phyloP scores from a whole-genome alignment of 2,329 filamentous ascomycete genomes.

The Phialophora expanda region DNA sequence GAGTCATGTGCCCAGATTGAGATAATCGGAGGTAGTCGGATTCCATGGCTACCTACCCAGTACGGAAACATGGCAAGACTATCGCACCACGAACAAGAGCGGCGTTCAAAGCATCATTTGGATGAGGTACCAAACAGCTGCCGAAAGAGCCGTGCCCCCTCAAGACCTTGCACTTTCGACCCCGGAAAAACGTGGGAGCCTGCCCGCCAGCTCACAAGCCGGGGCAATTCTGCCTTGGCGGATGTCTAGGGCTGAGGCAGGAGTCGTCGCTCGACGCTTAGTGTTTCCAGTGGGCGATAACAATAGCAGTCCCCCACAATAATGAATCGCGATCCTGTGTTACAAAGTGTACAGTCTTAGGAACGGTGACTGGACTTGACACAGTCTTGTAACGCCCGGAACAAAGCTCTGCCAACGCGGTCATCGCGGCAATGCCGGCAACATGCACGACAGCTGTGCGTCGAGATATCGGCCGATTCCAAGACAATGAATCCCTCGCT shows the following conservation, averaged over 20 bases:
- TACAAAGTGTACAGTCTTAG: not conserved
- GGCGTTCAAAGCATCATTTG: not conserved
- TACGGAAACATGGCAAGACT: not conserved
- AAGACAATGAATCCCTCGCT: not conserved
- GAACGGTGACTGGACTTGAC: constrained; percentile 6
- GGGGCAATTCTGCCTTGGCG: constrained; percentile 7
- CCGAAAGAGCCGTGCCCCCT: not conserved
- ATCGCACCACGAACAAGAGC: not conserved
- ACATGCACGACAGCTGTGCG: not conserved
- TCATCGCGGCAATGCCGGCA: not conserved
- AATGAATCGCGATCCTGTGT: not conserved
- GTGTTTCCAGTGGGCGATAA: not conserved
- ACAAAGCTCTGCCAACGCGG: not conserved
- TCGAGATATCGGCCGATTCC: not conserved
- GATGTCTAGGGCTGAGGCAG: constrained; percentile 15
- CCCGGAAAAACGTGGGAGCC: constrained; percentile 13
- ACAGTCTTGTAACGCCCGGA: constrained; percentile 5
- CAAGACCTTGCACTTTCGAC: not conserved
- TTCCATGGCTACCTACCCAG: too few relatives aligned
- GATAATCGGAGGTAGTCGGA: not conserved
- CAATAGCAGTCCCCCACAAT: not conserved
- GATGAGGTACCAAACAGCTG: not conserved
- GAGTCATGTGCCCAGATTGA: not conserved
- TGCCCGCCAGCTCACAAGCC: not conserved
- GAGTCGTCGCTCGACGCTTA: not conserved